Evolutionary conservation across 805 yeast genomes (phyloP), one percentile per base, ranked within the genome.

Genomic region (Helenozyma baotianmanensis): DNA sequence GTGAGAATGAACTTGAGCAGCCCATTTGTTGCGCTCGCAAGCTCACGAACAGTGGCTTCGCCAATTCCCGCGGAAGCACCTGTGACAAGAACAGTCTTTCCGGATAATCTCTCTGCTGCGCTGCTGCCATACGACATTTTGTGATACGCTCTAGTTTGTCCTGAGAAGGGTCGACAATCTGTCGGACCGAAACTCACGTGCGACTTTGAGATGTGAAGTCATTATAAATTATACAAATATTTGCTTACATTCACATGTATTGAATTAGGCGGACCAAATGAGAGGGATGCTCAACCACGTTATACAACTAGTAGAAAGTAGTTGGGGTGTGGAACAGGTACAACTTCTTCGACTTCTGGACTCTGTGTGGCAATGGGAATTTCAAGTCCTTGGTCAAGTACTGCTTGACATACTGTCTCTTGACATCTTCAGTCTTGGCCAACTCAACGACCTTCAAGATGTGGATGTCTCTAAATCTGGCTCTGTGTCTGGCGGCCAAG

Each of bases 401-500:
- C 81, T 92, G 98, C 78, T 80, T 89, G 72, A 88, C 80, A 92
- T 92, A 90, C 74, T 86, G 97, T 77, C 99, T 87, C 89, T 87
- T 92, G 70, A 92, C 96, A 62, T 92, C 98, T 49, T 85, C 95
- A 58, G 92, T 80, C 83, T 87, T 89, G 73, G 82, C 95, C 65
- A 92, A 82, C 80, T 90, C 97, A 68, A 89, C 97, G 70, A 92
- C 97, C 87, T 92, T 92, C 72, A 92, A 85, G 72, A 92, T 87
- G 86, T 92, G 99, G 74, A 92, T 85, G 57, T 90, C 82, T 83
- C 98, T 87, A 82, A 92, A 92, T 82, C 99, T 88, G 66, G 98
- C 92, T 83, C 98, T 88, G 95, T 92, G 99, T 80, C 98, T 89
- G 58, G 99, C 97, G 74, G 99, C 99, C 84, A 92, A 84, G 76